These are phyloP conservation scores for Crucihimalaya himalaica DNA, from an alignment of 345 rosid species.

Conservation along the genomic window DNA sequence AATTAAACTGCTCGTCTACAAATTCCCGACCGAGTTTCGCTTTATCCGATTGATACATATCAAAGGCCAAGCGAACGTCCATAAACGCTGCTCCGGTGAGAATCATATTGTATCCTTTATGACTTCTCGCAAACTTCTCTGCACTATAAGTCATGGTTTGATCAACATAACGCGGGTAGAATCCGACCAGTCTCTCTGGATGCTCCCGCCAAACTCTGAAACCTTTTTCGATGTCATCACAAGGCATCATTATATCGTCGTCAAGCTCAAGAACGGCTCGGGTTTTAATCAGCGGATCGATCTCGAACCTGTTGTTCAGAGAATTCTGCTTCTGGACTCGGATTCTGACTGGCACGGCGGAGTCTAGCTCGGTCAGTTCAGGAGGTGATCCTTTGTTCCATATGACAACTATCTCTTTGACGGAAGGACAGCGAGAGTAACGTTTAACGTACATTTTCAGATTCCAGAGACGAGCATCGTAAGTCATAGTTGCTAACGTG, in stretches of 20 bases:
- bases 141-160: constrained; percentile 65
- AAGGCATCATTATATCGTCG: constrained; percentile 94
- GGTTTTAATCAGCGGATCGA: constrained; percentile 68
- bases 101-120: constrained; percentile 81
- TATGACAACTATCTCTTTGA: constrained; percentile 87
- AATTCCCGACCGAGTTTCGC: constrained; percentile 66
- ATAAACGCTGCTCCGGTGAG: constrained; percentile 96
- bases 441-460: constrained; percentile 88
- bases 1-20: constrained; percentile 74
- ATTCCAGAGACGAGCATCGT: constrained; percentile 97
- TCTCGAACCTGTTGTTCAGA: constrained; percentile 79
- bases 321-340: constrained; percentile 74
- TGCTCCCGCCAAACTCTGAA: constrained; percentile 85
- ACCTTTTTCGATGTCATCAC: constrained; percentile 81
- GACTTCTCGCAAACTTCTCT: constrained; percentile 75
- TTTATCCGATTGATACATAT: constrained; percentile 60
- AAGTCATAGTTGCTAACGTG: constrained; percentile 91
- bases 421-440: constrained; percentile 91
- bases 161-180: constrained; percentile 72
- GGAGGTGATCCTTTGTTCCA: constrained; percentile 98
- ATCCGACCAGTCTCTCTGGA: constrained; percentile 86
- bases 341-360: constrained; percentile 85
- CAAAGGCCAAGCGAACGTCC: constrained; percentile 62
- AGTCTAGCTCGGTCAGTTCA: constrained; percentile 59
- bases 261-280: constrained; percentile 92